Percentiles rank a stretch among this genome's conserved stretches.
These are phyloP conservation scores for Allium sativum DNA, from an alignment of 106 monocot genomes.

Conservation along the genomic window DNA sequence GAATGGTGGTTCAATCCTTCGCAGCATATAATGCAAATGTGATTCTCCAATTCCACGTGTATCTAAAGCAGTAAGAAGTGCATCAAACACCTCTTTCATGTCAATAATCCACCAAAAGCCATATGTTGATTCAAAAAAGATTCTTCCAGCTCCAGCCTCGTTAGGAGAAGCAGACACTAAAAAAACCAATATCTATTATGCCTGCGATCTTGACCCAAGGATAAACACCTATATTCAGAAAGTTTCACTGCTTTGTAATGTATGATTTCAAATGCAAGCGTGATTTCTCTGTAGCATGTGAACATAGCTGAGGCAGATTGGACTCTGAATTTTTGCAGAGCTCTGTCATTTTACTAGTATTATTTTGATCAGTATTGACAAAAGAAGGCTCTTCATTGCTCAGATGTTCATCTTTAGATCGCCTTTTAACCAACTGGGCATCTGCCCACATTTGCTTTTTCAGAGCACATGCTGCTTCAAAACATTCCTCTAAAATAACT, in stretches of 20 bases:
- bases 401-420: conserved; percentile 72
- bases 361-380: conserved; percentile 10
- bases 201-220: conserved; percentile 93
- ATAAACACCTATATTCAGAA: conserved; percentile 84
- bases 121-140: conserved; percentile 91
- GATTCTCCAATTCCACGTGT: conserved; percentile 91
- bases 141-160: conserved; percentile 88
- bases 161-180: conserved; percentile 74
- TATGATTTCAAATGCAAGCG: conserved; percentile 78
- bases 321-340: conserved; percentile 29
- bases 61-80: conserved; percentile 62
- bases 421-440: conserved; percentile 86
- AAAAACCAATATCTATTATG: conserved; percentile 95
- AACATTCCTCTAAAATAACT: conserved; percentile 82
- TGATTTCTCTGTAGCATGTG: conserved; percentile 52
- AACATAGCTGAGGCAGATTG: too few relatives aligned
- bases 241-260: conserved; percentile 89
- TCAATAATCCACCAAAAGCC: conserved; percentile 89
- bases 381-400: conserved; percentile 44
- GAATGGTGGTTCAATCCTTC: conserved; percentile 67
- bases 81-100: conserved; percentile 91
- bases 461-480: conserved; percentile 92
- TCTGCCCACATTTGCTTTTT: conserved; percentile 99
- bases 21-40: conserved; percentile 84
- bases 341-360: conserved; percentile 7